A percentile compares a stretch with the other conserved stretches of the same genome.
Evolutionary conservation across 2,329 filamentous ascomycete species (phyloP).

Genomic region (Fusarium equiseti): DNA sequence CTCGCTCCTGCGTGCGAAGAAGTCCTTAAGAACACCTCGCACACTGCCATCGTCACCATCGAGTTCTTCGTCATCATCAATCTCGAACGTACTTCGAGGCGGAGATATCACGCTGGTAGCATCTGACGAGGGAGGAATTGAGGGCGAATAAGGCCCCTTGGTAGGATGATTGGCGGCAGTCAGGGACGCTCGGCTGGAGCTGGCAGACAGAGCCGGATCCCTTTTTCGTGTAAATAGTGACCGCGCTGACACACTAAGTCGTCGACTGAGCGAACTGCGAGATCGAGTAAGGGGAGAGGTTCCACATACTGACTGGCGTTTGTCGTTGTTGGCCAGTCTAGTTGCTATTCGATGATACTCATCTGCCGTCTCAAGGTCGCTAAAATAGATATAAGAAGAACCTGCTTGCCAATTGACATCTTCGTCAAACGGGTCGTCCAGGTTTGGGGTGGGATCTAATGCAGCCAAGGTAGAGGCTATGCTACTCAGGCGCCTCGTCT

Average conservation of each 20-base stretch:
- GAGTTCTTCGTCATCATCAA: conserved; percentile 48
- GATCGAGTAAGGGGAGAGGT: conserved; percentile 24
- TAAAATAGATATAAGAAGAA: conserved; percentile 46
- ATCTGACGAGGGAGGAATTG: conserved; percentile 24
- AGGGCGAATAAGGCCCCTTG: conserved; percentile 33
- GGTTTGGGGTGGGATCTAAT: conserved; percentile 17
- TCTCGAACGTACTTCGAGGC: conserved; percentile 52
- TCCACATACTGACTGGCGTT: conserved; percentile 36
- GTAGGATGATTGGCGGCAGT: conserved; percentile 33
- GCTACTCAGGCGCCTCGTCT: conserved; percentile 32
- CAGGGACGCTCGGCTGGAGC: conserved; percentile 27
- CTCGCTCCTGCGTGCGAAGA: conserved; percentile 42
- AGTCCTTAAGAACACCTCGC: conserved; percentile 39
- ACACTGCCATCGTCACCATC: conserved; percentile 37
- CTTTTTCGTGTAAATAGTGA: conserved; percentile 48
- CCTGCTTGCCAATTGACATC: conserved; percentile 31
- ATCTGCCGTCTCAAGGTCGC: conserved; percentile 49
- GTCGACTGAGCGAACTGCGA: conserved; percentile 38
- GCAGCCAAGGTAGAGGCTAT: conserved; percentile 8
- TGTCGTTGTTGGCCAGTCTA: conserved; percentile 49
- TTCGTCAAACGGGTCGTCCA: conserved; percentile 30
- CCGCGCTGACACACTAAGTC: conserved; percentile 46
- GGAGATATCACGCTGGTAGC: conserved; percentile 23
- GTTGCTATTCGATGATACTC: conserved; percentile 54
- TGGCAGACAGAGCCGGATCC: conserved; percentile 32